phyloP scores from a whole-genome alignment of 495 filamentous ascomycete species.

The Penicillium flavigenum region DNA sequence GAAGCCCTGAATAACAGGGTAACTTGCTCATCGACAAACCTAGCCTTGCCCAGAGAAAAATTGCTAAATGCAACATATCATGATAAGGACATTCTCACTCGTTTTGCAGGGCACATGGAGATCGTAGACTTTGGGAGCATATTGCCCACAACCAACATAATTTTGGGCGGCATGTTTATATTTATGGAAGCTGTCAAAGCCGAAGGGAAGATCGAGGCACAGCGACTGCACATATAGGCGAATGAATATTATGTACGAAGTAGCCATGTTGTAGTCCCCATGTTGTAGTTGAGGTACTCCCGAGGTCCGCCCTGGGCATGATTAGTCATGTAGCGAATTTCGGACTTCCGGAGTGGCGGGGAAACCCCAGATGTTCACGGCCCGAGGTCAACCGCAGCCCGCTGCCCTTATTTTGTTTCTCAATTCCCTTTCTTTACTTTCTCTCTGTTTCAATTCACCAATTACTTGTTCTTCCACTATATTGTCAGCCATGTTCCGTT shows the following conservation, averaged over 20 bases:
- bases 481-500: slow-evolving; percentile 36
- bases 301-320: too few species aligned
- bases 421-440: background rate
- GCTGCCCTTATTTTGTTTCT: slow-evolving; percentile 6
- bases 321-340: slow-evolving; percentile 5
- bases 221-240: background rate
- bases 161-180: background rate
- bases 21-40: too few species aligned
- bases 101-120: too few species aligned
- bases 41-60: too few species aligned
- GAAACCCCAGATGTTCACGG: slow-evolving; percentile 18
- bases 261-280: background rate
- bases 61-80: too few species aligned
- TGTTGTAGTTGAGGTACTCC: too few species aligned
- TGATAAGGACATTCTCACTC: too few species aligned
- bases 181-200: background rate
- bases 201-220: background rate
- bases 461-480: background rate
- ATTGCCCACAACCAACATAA: background rate
- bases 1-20: too few species aligned
- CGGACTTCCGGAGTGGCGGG: slow-evolving; percentile 13
- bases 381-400: slow-evolving; percentile 20
- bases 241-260: background rate
- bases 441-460: slow-evolving; percentile 2
- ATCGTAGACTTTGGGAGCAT: background rate